These are phyloP conservation scores for Ploettnerulaceae sp. DNA, from an alignment of 2,329 filamentous ascomycete species.

Conservation along the genomic window DNA sequence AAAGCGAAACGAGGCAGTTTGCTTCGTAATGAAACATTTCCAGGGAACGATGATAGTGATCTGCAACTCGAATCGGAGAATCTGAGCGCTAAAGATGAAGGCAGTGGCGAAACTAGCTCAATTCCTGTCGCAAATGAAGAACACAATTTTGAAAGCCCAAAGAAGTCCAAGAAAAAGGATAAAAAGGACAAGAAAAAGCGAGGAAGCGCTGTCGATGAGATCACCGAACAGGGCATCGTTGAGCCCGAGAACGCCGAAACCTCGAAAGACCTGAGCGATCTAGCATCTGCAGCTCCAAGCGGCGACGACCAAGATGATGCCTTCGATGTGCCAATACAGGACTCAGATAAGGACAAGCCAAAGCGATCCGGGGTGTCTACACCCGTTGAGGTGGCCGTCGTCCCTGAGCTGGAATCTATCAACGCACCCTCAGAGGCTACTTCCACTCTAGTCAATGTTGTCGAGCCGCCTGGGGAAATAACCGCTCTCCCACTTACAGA, in stretches of 20 bases:
- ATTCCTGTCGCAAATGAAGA: not conserved
- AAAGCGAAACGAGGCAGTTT: slow-evolving; percentile 8
- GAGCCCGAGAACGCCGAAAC: not conserved
- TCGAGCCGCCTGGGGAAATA: too few relatives aligned
- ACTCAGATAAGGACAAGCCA: slow-evolving; percentile 9
- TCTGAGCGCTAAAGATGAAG: not conserved
- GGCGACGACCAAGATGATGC: not conserved
- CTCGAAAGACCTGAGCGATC: not conserved
- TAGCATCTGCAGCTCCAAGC: not conserved
- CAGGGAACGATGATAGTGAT: not conserved
- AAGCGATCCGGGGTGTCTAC: too few relatives aligned
- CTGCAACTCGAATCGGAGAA: not conserved
- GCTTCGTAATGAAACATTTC: not conserved
- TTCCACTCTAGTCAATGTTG: too few relatives aligned
- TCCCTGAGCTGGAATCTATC: too few relatives aligned
- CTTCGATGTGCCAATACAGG: not conserved
- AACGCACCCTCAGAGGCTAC: too few relatives aligned
- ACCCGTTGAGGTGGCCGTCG: too few relatives aligned
- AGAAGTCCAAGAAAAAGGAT: slow-evolving; percentile 19
- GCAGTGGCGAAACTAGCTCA: not conserved
- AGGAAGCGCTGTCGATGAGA: slow-evolving; percentile 2
- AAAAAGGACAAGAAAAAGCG: too few relatives aligned
- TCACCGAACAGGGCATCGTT: not conserved
- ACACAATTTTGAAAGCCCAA: not conserved
- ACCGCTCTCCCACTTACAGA: too few relatives aligned